These are phyloP conservation scores for Clonostachys solani DNA, from an alignment of 2,329 filamentous ascomycete species.

Conservation along the genomic window DNA sequence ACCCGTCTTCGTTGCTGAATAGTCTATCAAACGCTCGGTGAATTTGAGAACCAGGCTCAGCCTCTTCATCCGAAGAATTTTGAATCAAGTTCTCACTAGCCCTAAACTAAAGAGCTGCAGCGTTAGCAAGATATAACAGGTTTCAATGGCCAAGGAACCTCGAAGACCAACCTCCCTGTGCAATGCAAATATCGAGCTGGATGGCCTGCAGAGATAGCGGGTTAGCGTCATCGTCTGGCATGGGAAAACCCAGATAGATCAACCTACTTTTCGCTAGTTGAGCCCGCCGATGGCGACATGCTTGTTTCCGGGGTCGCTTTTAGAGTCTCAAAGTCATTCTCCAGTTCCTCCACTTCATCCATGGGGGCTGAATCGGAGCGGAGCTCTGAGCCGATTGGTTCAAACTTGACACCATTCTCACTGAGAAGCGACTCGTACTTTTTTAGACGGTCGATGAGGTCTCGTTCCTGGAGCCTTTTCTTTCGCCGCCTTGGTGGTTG, in stretches of 20 bases:
- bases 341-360: conserved; percentile 52
- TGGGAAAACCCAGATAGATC: background rate
- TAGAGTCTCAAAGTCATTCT: conserved; percentile 49
- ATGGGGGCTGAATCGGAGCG: conserved; percentile 18
- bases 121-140: no score
- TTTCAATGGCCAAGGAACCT: no score
- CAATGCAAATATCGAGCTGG: conserved; percentile 19
- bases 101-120: conserved; percentile 33
- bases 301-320: conserved; percentile 46
- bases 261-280: conserved; percentile 18
- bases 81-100: conserved; percentile 40
- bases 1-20: conserved; percentile 51
- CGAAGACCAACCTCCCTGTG: conserved; percentile 40
- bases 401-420: conserved; percentile 65
- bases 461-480: conserved; percentile 65
- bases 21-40: conserved; percentile 56
- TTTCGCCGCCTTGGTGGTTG: conserved; percentile 54
- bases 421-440: conserved; percentile 64
- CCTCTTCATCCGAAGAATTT: conserved; percentile 54
- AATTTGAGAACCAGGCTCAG: conserved; percentile 44
- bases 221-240: background rate
- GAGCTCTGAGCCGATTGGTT: conserved; percentile 53
- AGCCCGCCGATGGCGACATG: conserved; percentile 21
- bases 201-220: background rate
- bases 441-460: conserved; percentile 64